Evolutionary conservation across 208 protist species (phyloP).

Genomic region (Vickermania ingenoplastis): DNA sequence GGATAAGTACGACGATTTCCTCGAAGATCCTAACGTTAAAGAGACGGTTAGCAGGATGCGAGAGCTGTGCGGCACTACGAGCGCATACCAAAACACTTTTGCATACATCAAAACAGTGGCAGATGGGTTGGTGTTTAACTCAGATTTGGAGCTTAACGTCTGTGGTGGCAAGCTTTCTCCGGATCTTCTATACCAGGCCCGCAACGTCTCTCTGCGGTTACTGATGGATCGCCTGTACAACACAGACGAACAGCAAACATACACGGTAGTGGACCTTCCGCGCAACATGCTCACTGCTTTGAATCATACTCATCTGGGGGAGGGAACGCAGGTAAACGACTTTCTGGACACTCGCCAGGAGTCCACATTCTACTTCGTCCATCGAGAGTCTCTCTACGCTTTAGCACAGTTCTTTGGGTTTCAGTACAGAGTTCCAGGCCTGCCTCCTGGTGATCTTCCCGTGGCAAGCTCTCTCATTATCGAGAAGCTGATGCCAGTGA

Average conservation of each 20-base stretch:
- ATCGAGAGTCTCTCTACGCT: slow-evolving; percentile 80
- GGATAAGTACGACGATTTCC: slow-evolving; percentile 24
- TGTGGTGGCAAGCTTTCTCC: slow-evolving; percentile 31
- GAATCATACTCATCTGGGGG: slow-evolving; percentile 29
- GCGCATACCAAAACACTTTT: slow-evolving; percentile 15
- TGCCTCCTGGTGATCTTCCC: slow-evolving; percentile 60
- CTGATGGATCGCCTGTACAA: slow-evolving; percentile 67
- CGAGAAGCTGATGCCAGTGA: slow-evolving; percentile 47
- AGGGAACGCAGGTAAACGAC: slow-evolving; percentile 36
- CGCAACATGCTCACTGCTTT: slow-evolving; percentile 37
- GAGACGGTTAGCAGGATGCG: slow-evolving; percentile 32
- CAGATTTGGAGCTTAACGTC: slow-evolving; percentile 47
- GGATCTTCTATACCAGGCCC: slow-evolving; percentile 46
- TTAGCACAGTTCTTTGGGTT: slow-evolving; percentile 78
- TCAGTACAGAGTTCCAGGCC: slow-evolving; percentile 43
- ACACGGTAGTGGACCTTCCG: slow-evolving; percentile 72
- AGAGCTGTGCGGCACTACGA: slow-evolving; percentile 42
- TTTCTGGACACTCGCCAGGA: slow-evolving; percentile 58
- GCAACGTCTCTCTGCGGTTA: slow-evolving; percentile 60
- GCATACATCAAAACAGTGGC: slow-evolving; percentile 67
- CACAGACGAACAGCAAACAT: slow-evolving; percentile 80
- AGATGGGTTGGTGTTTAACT: slow-evolving; percentile 77
- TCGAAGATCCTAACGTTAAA: slow-evolving; percentile 27
- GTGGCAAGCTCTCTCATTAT: slow-evolving; percentile 61
- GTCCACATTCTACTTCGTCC: slow-evolving; percentile 68